Evolutionary conservation across 2,329 filamentous ascomycete genomes (phyloP).

Genomic region (Aspergillus niger): DNA sequence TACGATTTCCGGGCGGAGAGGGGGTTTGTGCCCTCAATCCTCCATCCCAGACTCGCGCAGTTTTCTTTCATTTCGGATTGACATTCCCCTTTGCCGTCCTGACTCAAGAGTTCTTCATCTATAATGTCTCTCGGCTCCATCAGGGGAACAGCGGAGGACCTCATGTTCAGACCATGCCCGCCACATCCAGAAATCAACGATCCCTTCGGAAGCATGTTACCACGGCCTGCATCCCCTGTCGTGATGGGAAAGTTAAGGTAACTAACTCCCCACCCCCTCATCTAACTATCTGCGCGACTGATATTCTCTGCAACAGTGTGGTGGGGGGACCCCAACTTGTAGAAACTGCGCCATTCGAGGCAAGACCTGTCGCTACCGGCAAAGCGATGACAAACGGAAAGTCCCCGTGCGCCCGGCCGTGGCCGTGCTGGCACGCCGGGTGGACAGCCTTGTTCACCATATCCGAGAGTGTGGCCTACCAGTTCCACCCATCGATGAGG

Average conservation of each 20-base stretch:
- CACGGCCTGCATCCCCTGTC: conserved; percentile 47
- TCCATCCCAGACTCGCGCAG: too few species aligned
- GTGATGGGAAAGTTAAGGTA: conserved; percentile 50
- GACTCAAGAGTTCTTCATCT: too few species aligned
- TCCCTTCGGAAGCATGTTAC: conserved; percentile 46
- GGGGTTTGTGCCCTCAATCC: too few species aligned
- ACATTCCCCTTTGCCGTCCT: too few species aligned
- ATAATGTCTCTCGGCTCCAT: too few species aligned
- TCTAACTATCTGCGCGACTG: not conserved
- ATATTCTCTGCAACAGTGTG: conserved; percentile 29
- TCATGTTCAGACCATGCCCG: not conserved
- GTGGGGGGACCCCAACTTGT: conserved; percentile 39
- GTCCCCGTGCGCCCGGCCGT: not conserved
- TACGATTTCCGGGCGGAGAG: too few species aligned
- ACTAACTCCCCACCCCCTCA: conserved; percentile 2
- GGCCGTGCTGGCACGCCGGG: conserved; percentile 17
- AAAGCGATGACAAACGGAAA: conserved; percentile 40
- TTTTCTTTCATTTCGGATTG: too few species aligned
- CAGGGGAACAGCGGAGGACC: too few species aligned
- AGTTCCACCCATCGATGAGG: conserved; percentile 39
- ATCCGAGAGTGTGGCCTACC: conserved; percentile 42
- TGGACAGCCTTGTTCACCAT: conserved; percentile 42
- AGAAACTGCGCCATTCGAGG: conserved; percentile 40
- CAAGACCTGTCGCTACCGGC: conserved; percentile 41
- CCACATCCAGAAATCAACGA: conserved; percentile 23